A percentile compares a stretch with the other conserved stretches of the same genome.
These are phyloP conservation scores for Aspergillus neoniger DNA, from an alignment of 2,329 filamentous ascomycete genomes.

Conservation along the genomic window DNA sequence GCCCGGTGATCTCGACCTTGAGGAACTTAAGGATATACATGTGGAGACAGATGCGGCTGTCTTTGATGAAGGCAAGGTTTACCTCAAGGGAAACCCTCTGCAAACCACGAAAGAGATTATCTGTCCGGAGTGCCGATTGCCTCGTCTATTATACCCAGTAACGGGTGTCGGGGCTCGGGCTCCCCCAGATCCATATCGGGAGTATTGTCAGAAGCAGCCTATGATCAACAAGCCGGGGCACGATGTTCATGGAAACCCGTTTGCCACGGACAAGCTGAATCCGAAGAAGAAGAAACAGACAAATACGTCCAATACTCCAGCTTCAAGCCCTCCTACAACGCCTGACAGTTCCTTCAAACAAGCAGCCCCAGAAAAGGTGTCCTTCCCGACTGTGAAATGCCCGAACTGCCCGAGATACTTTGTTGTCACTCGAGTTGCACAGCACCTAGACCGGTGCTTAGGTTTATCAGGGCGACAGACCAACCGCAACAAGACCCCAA, in stretches of 20 bases:
- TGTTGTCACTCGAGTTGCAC: slow-evolving; percentile 62
- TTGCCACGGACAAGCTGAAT: slow-evolving; percentile 46
- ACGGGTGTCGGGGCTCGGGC: slow-evolving; percentile 53
- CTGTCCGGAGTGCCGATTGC: slow-evolving; percentile 62
- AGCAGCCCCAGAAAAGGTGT: slow-evolving; percentile 31
- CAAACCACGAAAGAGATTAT: slow-evolving; percentile 61
- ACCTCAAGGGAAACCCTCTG: slow-evolving; percentile 60
- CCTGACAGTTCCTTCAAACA: slow-evolving; percentile 37
- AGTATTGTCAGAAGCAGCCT: slow-evolving; percentile 63
- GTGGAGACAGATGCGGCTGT: slow-evolving; percentile 55
- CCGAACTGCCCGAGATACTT: slow-evolving; percentile 63
- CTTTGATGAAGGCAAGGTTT: slow-evolving; percentile 56
- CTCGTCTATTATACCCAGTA: slow-evolving; percentile 60
- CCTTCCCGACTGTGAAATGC: slow-evolving; percentile 52
- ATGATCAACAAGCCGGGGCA: slow-evolving; percentile 60
- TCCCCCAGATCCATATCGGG: slow-evolving; percentile 51
- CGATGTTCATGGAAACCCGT: slow-evolving; percentile 61
- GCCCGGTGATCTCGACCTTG: slow-evolving; percentile 36
- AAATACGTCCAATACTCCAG: slow-evolving; percentile 37
- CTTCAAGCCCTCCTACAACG: slow-evolving; percentile 37
- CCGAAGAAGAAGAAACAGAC: slow-evolving; percentile 49
- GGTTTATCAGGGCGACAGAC: slow-evolving; percentile 58
- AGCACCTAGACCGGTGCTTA: slow-evolving; percentile 63
- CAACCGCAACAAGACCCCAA: slow-evolving; percentile 47
- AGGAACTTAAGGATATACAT: slow-evolving; percentile 38